Evolutionary conservation across 345 rosid genomes (phyloP).

Genomic region (Noccaea caerulescens): DNA sequence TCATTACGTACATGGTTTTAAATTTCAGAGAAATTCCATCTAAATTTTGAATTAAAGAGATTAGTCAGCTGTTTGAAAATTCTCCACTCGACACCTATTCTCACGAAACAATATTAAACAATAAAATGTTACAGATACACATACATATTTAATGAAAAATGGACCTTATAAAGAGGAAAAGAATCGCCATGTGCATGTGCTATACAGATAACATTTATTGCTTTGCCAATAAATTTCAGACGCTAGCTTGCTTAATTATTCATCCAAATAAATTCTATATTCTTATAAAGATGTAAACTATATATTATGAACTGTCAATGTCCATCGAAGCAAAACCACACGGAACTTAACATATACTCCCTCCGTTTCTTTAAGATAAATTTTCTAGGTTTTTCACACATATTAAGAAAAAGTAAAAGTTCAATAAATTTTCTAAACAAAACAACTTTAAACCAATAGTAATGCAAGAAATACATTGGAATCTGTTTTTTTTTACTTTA

Average conservation of each 20-base stretch:
- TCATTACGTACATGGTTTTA: slow-evolving; percentile 20
- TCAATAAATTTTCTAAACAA: no score
- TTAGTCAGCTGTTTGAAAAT: slow-evolving; percentile 24
- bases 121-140: slow-evolving; percentile 24
- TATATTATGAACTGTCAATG: background rate
- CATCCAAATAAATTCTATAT: slow-evolving; percentile 9
- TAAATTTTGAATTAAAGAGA: slow-evolving; percentile 30
- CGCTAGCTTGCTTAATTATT: slow-evolving; percentile 40
- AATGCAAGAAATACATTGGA: no score
- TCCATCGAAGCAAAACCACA: slow-evolving; percentile 9
- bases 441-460: no score
- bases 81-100: slow-evolving; percentile 29
- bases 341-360: background rate
- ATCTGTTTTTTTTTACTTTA: no score
- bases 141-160: slow-evolving; percentile 16
- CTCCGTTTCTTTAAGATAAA: no score
- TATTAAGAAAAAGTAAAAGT: no score
- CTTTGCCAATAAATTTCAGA: slow-evolving; percentile 34
- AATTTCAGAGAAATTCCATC: background rate
- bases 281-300: slow-evolving; percentile 3
- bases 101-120: slow-evolving; percentile 24
- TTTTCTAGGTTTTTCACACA: no score
- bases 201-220: slow-evolving; percentile 39
- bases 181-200: slow-evolving; percentile 42
- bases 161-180: slow-evolving; percentile 39